Evolutionary conservation across 345 rosid genomes (phyloP).

Genomic region (Xanthoceras sorbifolium): DNA sequence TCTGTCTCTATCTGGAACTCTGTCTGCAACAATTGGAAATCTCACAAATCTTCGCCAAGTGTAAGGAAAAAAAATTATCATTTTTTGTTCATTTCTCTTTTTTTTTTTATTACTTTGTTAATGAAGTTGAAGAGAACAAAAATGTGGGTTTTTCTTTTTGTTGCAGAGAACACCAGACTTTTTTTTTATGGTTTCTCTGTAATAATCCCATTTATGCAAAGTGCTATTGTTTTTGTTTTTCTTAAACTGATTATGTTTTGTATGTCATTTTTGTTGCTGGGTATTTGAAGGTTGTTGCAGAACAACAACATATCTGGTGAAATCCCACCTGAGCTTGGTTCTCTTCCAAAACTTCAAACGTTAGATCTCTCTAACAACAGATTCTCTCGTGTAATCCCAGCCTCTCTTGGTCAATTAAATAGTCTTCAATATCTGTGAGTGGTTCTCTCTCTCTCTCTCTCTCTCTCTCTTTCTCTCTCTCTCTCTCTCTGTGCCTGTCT

Average conservation of each 20-base stretch:
- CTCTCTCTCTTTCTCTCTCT: no score
- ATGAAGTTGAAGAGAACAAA: background rate
- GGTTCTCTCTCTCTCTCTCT: background rate
- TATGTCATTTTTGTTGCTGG: constrained; percentile 20
- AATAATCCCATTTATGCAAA: background rate
- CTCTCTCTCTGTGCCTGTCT: background rate
- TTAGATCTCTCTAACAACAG: constrained; percentile 86
- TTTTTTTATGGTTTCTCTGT: background rate
- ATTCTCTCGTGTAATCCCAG: constrained; percentile 64
- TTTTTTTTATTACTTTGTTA: background rate
- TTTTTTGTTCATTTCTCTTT: constrained; percentile 18
- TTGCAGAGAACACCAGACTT: background rate
- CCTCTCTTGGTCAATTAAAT: constrained; percentile 51
- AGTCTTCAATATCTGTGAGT: constrained; percentile 81
- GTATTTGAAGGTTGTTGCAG: constrained; percentile 70
- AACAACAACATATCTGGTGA: constrained; percentile 87
- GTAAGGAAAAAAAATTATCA: constrained; percentile 42
- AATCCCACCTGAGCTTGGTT: constrained; percentile 70
- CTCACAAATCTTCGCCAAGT: constrained; percentile 92
- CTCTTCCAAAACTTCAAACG: constrained; percentile 68
- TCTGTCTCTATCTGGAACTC: constrained; percentile 83
- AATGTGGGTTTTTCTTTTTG: background rate
- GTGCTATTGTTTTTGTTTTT: no score
- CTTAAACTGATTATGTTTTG: background rate
- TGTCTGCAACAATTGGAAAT: constrained; percentile 69